These are phyloP conservation scores for Pleodorina starrii DNA, from an alignment of 139 green algal species.

Conservation along the genomic window DNA sequence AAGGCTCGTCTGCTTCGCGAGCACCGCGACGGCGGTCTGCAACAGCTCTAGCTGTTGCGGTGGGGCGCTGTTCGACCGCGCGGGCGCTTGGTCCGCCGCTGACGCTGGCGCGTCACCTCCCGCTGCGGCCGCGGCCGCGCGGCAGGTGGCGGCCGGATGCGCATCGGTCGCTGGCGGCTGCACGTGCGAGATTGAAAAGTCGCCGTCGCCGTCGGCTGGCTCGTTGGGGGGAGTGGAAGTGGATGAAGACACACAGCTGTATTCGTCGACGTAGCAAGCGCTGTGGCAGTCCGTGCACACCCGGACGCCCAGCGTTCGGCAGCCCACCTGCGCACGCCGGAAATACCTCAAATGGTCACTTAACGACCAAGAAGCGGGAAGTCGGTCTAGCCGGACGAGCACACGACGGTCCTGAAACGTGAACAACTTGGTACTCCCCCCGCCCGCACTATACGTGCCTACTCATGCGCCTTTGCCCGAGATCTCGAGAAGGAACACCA, in stretches of 20 bases:
- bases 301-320: slow-evolving; percentile 19
- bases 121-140: too few species aligned
- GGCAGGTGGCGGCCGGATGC: not conserved
- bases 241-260: not conserved
- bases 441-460: too few species aligned
- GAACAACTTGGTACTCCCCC: too few species aligned
- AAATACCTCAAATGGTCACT: too few species aligned
- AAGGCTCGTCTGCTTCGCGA: slow-evolving; percentile 1
- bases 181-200: not conserved
- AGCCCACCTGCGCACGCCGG: slow-evolving; percentile 33
- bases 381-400: too few species aligned
- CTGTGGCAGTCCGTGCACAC: slow-evolving; percentile 35
- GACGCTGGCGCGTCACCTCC: not conserved
- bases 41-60: not conserved
- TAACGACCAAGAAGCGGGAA: too few species aligned
- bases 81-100: not conserved
- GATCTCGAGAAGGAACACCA: not conserved
- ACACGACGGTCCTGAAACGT: too few species aligned
- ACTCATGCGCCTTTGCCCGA: too few species aligned
- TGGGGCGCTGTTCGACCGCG: too few species aligned
- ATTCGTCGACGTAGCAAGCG: slow-evolving; percentile 4
- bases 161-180: not conserved
- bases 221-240: slow-evolving; percentile 12
- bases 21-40: not conserved
- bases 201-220: too few species aligned